phyloP scores from a whole-genome alignment of 176 grass and related monocot genomes.

The barley (Hordeum vulgare) region MorexV3_pseudomolecules_assembly NC_058518.1:364940529-364941028 shows the following conservation, averaged over 20 bases:
- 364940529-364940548: conserved; percentile 39
- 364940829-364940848: conserved; percentile 42
- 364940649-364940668: conserved; percentile 30
- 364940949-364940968: conserved; percentile 20
- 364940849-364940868: conserved; percentile 15
- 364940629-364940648: conserved; percentile 39
- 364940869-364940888: conserved; percentile 24
- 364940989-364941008: conserved; percentile 10
- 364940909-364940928: conserved; percentile 58
- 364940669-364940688: conserved; percentile 48
- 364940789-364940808: conserved; percentile 43
- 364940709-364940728: conserved; percentile 57
- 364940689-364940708: conserved; percentile 20
- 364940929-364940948: conserved; percentile 64
- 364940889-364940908: conserved; percentile 39
- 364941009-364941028: conserved; percentile 45
- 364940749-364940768: conserved; percentile 53
- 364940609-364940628: conserved; percentile 41
- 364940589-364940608: conserved; percentile 7
- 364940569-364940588: conserved; percentile 32
- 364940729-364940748: conserved; percentile 53
- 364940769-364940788: conserved; percentile 34
- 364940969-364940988: conserved; percentile 43
- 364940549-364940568: conserved; percentile 41
- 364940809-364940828: conserved; percentile 58